phyloP scores from a whole-genome alignment of 2,329 filamentous ascomycete species.

The Bipolaris zeicola region DNA sequence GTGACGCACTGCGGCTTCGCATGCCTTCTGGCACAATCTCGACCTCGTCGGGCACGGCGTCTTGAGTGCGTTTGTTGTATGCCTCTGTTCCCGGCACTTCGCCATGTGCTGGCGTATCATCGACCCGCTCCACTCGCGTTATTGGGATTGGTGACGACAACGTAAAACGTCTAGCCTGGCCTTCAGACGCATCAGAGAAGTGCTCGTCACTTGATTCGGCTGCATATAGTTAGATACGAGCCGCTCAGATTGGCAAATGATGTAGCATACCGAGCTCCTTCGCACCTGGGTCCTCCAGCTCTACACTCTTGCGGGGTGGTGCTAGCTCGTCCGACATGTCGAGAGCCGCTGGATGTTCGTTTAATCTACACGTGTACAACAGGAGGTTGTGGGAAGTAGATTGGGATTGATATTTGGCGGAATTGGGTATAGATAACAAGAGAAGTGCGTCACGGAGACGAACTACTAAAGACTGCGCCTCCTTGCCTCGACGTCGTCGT shows the following conservation, averaged over 20 bases:
- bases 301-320: constrained; percentile 61
- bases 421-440: not conserved
- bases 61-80: constrained; percentile 62
- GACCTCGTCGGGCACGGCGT: constrained; percentile 68
- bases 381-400: not conserved
- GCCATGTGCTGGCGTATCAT: constrained; percentile 63
- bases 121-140: constrained; percentile 68
- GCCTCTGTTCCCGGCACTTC: constrained; percentile 66
- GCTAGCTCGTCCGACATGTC: constrained; percentile 54
- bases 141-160: constrained; percentile 61
- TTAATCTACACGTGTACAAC: not conserved
- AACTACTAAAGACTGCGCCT: constrained; percentile 23
- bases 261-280: constrained; percentile 58
- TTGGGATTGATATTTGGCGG: not conserved
- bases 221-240: constrained; percentile 18
- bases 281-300: constrained; percentile 62
- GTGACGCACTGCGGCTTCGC: constrained; percentile 47
- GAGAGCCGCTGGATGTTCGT: not conserved
- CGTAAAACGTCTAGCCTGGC: constrained; percentile 51
- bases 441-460: not conserved
- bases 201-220: constrained; percentile 62
- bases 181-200: constrained; percentile 70
- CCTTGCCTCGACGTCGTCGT: constrained; percentile 26
- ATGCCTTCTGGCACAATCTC: constrained; percentile 58
- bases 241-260: not conserved